Conservation (phyloP, 352 stramenopile genomes). For the Lagenidium giganteum region DNA sequence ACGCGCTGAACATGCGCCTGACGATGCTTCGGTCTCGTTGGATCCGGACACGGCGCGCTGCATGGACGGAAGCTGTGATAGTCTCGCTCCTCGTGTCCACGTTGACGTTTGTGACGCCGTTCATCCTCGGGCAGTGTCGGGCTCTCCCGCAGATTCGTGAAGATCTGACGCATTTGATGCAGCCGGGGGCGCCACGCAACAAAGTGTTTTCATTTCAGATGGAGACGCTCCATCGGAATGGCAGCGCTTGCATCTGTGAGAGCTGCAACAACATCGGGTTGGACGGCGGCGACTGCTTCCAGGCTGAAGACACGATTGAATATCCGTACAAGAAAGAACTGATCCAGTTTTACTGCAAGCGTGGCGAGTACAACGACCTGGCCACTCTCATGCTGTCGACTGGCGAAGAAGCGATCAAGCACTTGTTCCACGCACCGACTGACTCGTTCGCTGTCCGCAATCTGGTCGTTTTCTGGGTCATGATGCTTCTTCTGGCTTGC, state of each 20-base stretch:
- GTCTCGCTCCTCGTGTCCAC: conserved; percentile 56
- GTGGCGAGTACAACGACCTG: conserved; percentile 97
- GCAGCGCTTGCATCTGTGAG: conserved; percentile 68
- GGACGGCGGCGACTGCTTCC: conserved; percentile 52
- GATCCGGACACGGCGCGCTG: conserved; percentile 45
- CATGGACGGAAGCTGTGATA: conserved; percentile 54
- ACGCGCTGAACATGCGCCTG: conserved; percentile 52
- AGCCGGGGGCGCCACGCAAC: conserved; percentile 29
- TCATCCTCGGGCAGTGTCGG: conserved; percentile 58
- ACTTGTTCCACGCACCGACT: conserved; percentile 92
- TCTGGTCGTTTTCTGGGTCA: conserved; percentile 63
- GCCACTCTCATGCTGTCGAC: conserved; percentile 95
- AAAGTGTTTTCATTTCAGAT: conserved; percentile 69
- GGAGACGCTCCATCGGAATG: conserved; percentile 59
- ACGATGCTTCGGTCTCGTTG: conserved; percentile 45
- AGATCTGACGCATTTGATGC: conserved; percentile 42
- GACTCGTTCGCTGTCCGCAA: conserved; percentile 73
- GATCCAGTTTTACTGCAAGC: conserved; percentile 92
- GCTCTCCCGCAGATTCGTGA: conserved; percentile 45
- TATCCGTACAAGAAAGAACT: conserved; percentile 87
- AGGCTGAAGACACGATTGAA: conserved; percentile 55
- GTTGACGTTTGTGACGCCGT: conserved; percentile 57
- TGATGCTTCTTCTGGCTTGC: conserved; percentile 82
- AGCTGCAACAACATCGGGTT: conserved; percentile 44
- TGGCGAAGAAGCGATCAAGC: conserved; percentile 91